Evolutionary conservation across 1,139 yeast genomes (phyloP), one percentile per base, ranked within the genome.

Genomic region (Yamadazyma triangularis): DNA sequence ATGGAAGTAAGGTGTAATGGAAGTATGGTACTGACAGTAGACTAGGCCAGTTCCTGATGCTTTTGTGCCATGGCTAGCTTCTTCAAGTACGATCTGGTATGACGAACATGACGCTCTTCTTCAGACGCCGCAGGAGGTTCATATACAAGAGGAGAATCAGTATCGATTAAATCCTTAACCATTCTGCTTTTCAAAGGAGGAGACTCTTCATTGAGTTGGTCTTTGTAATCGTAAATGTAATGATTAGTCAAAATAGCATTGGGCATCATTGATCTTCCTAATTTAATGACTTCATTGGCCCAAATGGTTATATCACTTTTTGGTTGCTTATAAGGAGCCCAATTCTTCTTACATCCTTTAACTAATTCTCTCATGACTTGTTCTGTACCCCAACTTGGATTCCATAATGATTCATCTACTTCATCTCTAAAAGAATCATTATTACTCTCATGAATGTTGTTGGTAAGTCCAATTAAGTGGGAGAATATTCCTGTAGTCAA

Each of bases 401-500:
- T 72, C 89, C 88, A 82, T 23, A 66, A 58, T 31, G 40, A 34
- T 2, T 35, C 22, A 5, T 40, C 42, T 29, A 67, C 60, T 25
- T 69, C 71, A 26, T 63, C 67, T 18, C 20, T 18, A 18, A 18
- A 7, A 7, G 20, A 18, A 23, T 59, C 64, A 13, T 45, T 43
- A 8, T 32, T 35, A 9, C 27, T 19, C 3, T 35, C 29, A 12
- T 32, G 32, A 14, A 42, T 8, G 7, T 36, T 33, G 35, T 53
- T 56, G 21, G 57, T 56, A 32, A 81, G 52, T 2, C 93, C 94
- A 23, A 81, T 76, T 36, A 84, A 56, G 51, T 85, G 94, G 6
- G 94, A 76, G 50, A 83, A 83, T 0, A 83, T 77, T 8, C 95
- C 95, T 0, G 94, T 82, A 2, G 82, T 58, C 19, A 86, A 64